Evolutionary conservation across 441 rosid species (phyloP).

Genomic region (Lepidium campestre): DNA sequence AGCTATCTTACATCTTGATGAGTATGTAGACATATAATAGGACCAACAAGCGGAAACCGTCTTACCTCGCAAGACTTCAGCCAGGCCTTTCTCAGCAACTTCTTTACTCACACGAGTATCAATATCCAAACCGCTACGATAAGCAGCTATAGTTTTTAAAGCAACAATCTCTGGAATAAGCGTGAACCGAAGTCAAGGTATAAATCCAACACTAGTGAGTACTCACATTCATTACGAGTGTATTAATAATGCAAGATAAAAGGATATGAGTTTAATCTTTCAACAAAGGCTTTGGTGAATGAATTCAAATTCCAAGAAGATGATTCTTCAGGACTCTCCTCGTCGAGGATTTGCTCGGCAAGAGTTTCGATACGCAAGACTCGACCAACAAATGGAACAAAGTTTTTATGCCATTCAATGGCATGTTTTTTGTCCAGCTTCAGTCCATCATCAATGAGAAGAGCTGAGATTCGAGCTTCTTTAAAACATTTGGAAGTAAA

Average conservation of each 20-base stretch:
- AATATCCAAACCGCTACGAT: conserved; percentile 84
- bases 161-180: conserved; percentile 57
- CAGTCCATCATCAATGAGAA: conserved; percentile 87
- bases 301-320: conserved; percentile 62
- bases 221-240: background rate
- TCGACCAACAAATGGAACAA: conserved; percentile 69
- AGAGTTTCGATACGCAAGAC: conserved; percentile 72
- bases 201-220: conserved; percentile 20
- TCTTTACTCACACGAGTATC: conserved; percentile 46
- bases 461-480: conserved; percentile 65
- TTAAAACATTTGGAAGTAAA: conserved; percentile 55
- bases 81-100: conserved; percentile 81
- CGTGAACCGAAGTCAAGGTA: conserved; percentile 52
- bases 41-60: conserved; percentile 2
- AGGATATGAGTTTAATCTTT: conserved; percentile 82
- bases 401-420: conserved; percentile 58
- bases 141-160: conserved; percentile 89
- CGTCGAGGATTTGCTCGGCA: conserved; percentile 74
- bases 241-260: conserved; percentile 4
- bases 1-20: conserved; percentile 2
- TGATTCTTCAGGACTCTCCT: conserved; percentile 35
- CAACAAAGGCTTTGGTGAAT: conserved; percentile 51
- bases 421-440: conserved; percentile 67
- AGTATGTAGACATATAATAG: background rate
- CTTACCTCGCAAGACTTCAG: conserved; percentile 55